Conservation (phyloP, 2,329 filamentous ascomycete species). For the Xylariaceae sp. region DNA sequence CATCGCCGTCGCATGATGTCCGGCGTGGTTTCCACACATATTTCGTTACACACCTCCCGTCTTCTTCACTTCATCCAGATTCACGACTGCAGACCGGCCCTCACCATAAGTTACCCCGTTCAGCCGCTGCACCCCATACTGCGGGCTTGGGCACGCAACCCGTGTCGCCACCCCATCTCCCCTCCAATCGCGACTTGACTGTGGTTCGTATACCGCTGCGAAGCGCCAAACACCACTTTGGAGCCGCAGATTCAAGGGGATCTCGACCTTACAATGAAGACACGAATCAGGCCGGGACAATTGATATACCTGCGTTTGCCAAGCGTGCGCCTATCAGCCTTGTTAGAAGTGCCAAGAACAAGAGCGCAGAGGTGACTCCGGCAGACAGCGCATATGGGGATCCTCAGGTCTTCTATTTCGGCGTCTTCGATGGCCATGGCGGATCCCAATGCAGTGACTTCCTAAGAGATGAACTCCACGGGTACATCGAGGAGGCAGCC, state of each 20-base stretch:
- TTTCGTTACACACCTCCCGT: constrained; percentile 94
- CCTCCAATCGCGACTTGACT: constrained; percentile 74
- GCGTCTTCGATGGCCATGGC: constrained; percentile 93
- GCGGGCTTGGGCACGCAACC: constrained; percentile 57
- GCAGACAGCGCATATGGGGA: constrained; percentile 83
- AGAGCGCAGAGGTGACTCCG: constrained; percentile 63
- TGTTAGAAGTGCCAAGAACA: constrained; percentile 47
- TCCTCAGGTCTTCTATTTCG: constrained; percentile 97
- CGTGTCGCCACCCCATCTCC: constrained; percentile 61
- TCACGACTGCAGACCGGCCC: constrained; percentile 64
- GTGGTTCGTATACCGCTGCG: constrained; percentile 93
- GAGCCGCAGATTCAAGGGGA: constrained; percentile 76
- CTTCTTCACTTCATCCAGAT: constrained; percentile 89
- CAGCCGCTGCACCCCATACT: constrained; percentile 79
- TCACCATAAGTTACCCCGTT: constrained; percentile 84
- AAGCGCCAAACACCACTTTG: constrained; percentile 95
- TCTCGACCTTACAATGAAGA: constrained; percentile 92
- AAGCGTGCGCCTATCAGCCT: constrained; percentile 73
- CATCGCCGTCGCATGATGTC: constrained; percentile 13
- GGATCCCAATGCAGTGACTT: constrained; percentile 88
- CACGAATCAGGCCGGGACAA: constrained; percentile 88
- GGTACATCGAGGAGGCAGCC: constrained; percentile 84
- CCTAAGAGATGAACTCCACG: constrained; percentile 79
- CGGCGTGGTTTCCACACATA: constrained; percentile 83
- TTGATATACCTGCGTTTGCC: constrained; percentile 91